Base-by-base conservation (phyloP, 2,329 filamentous ascomycete species). In the Paracorniculantispora psalliotae region DNA sequence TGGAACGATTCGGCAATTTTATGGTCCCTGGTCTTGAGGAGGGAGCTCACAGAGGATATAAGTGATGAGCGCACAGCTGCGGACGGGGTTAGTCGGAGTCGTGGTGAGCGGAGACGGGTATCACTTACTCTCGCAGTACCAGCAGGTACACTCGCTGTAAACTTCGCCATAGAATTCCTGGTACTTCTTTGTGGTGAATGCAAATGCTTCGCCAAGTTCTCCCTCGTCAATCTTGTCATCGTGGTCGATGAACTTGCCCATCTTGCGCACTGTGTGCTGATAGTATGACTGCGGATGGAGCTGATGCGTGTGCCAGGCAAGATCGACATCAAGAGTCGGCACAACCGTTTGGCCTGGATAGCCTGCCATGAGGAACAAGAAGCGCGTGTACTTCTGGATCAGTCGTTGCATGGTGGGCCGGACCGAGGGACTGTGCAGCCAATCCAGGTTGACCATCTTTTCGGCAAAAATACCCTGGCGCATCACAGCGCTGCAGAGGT, bases 251-350 rank as follows among this genome's bases (percentile, higher is more conserved):
- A 91, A 90, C 51, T 80, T 83, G 1, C 61, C 61, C 0, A 79
- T 80, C 23, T 70, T 69, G 0, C 53, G 57, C 1, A 79, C 68
- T 1, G 82, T 87, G 68, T 82, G 87, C 2, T 68, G 61, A 65
- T 84, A 87, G 72, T 94, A 94, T 3, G 75, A 67, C 2, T 69
- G 66, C 0, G 90, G 87, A 9, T 76, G 81, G 3, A 93, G 81
- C 68, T 93, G 88, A 66, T 93, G 89, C 0, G 89, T 93, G 68
- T 96, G 91, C 88, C 89, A 92, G 0, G 83, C 88, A 0, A 92
- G 75, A 67, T 92, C 89, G 5, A 92, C 79, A 63, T 92, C 89
- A 0, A 91, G 76, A 0, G 88, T 92, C 0, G 89, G 89, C 0
- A 92, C 88, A 0, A 78, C 81, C 15, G 82, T 74, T 4, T 79